Base-by-base conservation (phyloP, 2,329 filamentous ascomycete genomes). In the Nigrospora sphaerica region DNA sequence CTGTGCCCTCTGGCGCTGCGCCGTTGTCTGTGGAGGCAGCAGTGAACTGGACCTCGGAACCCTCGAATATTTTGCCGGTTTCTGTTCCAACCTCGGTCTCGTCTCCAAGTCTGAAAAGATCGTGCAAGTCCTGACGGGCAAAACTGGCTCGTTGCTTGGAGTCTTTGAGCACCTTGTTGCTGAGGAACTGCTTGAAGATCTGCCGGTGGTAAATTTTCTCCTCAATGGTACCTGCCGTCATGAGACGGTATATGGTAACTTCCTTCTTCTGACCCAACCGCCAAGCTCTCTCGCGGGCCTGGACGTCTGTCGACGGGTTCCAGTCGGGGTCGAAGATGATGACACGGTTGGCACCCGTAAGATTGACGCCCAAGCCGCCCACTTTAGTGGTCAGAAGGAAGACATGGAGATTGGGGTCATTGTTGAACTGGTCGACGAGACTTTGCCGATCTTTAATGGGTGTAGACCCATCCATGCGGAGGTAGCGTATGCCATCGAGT, bases 191-290 rank as follows among this genome's bases (percentile, higher is more conserved):
- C 66, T 98, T 98, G 74, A 95, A 98, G 43, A 98, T 93, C 61
- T 98, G 93, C 14, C 95, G 86, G 64, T 98, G 92, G 52, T 97
- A 98, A 31, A 98, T 98, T 70, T 98, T 98, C 66, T 98, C 93
- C 62, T 98, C 93, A 19, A 98, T 98, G 0, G 95, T 98, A 2
- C 93, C 93, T 6, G 92, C 89, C 4, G 89, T 95, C 87, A 98
- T 95, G n/a, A 98, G 75, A 33, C 95, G 86, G 63, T 96, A 98
- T 18, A 98, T 95, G 5, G 89, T 91, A 28, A 98, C 93, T 41
- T 95, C 89, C 45, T 86, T 85, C 65, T 95, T 96, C 68, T 98
- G 93, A 1, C 93, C 93, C 2, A 98, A 71, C 47, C 93, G 83
- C 93, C 93, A 98, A 6, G 95, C 93, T 58, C 93, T 81, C 66